These are phyloP conservation scores for Botrytis byssoidea DNA, from an alignment of 2,329 filamentous ascomycete genomes.

Conservation along the genomic window DNA sequence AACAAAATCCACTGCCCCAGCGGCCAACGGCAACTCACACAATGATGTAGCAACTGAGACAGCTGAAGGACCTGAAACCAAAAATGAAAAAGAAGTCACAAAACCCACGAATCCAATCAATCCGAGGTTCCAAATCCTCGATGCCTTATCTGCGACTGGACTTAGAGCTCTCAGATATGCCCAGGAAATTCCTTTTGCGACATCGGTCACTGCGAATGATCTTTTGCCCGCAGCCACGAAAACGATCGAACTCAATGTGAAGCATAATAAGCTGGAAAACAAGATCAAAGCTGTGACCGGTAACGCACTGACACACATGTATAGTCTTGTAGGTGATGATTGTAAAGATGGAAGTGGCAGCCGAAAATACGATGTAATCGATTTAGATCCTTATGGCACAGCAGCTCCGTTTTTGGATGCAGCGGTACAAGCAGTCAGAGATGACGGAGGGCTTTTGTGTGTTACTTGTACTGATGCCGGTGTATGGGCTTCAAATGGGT, in stretches of 20 bases:
- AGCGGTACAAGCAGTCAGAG: constrained; percentile 77
- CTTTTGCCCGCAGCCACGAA: constrained; percentile 73
- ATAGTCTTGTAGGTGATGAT: constrained; percentile 58
- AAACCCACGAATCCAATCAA: constrained; percentile 20
- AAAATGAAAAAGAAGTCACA: neutral
- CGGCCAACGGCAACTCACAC: neutral
- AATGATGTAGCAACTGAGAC: neutral
- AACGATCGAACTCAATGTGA: constrained; percentile 79
- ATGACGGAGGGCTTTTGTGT: constrained; percentile 86
- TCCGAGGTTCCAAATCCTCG: constrained; percentile 74
- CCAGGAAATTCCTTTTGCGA: constrained; percentile 82
- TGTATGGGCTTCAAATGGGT: constrained; percentile 91
- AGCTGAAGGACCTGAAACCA: neutral
- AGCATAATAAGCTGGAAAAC: constrained; percentile 72
- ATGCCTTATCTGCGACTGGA: constrained; percentile 91
- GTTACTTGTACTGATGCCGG: constrained; percentile 96
- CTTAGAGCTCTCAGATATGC: constrained; percentile 88
- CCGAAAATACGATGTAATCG: constrained; percentile 85
- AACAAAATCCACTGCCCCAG: neutral
- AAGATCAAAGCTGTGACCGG: constrained; percentile 72
- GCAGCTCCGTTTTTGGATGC: constrained; percentile 91
- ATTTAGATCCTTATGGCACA: constrained; percentile 93
- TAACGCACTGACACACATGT: constrained; percentile 92
- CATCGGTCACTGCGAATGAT: constrained; percentile 85
- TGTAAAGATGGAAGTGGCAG: constrained; percentile 40